These are phyloP conservation scores for Mortierella sp. DNA, from an alignment of 371 early-diverging fungal species.

Conservation along the genomic window DNA sequence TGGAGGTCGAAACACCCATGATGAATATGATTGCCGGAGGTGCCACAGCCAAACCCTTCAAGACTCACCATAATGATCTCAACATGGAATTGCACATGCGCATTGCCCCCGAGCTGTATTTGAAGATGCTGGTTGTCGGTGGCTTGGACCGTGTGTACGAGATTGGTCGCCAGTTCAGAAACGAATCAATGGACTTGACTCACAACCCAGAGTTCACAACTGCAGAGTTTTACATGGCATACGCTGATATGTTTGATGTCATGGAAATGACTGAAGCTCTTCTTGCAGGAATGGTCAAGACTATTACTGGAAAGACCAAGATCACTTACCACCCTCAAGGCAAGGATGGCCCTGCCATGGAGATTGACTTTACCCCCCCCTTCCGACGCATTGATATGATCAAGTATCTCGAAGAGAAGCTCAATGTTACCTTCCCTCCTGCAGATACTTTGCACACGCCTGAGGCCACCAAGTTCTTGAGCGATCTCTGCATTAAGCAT, in stretches of 20 bases:
- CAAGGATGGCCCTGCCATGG: constrained; percentile 82
- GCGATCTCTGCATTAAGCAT: constrained; percentile 93
- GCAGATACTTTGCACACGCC: constrained; percentile 86
- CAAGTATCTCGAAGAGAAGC: constrained; percentile 90
- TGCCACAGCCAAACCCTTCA: constrained; percentile 99
- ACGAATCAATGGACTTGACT: constrained; percentile 99
- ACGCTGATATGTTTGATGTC: constrained; percentile 98
- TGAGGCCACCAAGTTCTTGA: constrained; percentile 90
- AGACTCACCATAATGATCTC: constrained; percentile 99
- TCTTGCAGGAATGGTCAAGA: constrained; percentile 93
- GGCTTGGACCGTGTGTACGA: constrained; percentile 99
- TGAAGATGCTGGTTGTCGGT: constrained; percentile 98
- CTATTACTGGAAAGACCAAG: constrained; percentile 89
- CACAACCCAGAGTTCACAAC: constrained; percentile 99
- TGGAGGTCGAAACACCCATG: constrained; percentile 99
- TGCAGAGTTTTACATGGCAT: constrained; percentile 99
- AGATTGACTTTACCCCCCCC: constrained; percentile 97
- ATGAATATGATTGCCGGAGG: constrained; percentile 99
- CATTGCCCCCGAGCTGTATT: constrained; percentile 98
- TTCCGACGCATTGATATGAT: constrained; percentile 98
- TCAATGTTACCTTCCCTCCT: constrained; percentile 93
- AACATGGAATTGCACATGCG: constrained; percentile 99
- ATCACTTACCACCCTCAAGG: constrained; percentile 95
- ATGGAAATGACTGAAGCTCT: constrained; percentile 97
- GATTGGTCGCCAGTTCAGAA: constrained; percentile 99